Conservation (phyloP, 257 asterid species). For the Solanum medicagineum region DNA sequence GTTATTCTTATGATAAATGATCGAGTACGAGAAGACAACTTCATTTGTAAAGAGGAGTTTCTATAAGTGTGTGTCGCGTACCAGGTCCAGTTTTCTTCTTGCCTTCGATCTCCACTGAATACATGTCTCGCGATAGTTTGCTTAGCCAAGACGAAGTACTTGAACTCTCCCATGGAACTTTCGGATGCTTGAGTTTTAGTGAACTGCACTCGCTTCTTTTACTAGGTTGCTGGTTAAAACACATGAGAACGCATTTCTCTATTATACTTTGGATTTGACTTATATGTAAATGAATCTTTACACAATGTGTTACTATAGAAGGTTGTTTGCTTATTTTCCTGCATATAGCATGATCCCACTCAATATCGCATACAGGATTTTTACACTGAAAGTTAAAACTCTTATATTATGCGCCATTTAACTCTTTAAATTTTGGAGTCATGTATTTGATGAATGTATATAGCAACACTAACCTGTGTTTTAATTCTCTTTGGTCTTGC, state of each 20-base stretch:
- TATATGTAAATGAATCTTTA: not conserved
- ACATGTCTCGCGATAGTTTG: not conserved
- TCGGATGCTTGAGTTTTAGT: conserved; percentile 21
- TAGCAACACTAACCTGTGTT: conserved; percentile 9
- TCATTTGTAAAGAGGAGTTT: not conserved
- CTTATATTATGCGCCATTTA: not conserved
- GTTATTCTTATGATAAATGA: not conserved
- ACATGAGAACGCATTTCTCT: not conserved
- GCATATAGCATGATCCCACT: not conserved
- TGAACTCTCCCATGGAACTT: not conserved
- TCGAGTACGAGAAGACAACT: not conserved
- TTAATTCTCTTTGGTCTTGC: conserved; percentile 14
- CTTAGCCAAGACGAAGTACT: conserved; percentile 1
- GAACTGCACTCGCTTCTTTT: not conserved
- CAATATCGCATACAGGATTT: not conserved
- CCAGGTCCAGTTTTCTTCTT: conserved; percentile 10
- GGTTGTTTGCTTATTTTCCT: not conserved
- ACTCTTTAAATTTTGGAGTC: not conserved
- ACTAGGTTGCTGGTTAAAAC: not conserved
- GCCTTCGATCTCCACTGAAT: not conserved
- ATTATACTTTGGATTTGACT: not conserved
- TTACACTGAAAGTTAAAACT: not conserved
- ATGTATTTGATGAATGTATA: not conserved
- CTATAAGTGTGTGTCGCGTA: conserved; percentile 1
- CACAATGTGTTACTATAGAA: not conserved